These are phyloP conservation scores for Quercus parvula DNA, from an alignment of 306 rosid species.

Conservation along the genomic window DNA sequence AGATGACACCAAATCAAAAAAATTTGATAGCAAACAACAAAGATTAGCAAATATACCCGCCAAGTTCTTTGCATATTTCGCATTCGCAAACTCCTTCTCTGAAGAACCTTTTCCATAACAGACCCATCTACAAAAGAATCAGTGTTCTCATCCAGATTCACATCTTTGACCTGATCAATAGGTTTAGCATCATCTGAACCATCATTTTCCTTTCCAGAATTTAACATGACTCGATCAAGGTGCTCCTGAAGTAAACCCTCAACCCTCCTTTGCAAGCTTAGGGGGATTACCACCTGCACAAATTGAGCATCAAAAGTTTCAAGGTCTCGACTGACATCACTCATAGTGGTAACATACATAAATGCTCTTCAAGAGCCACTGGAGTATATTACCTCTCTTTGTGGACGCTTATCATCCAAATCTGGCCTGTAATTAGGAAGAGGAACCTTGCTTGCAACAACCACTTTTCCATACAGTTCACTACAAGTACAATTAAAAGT, in stretches of 20 bases:
- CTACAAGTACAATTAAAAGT: slow-evolving; percentile 27
- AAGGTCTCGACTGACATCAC: slow-evolving; percentile 13
- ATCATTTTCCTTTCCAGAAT: slow-evolving; percentile 40
- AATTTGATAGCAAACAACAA: not conserved
- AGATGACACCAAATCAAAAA: not conserved
- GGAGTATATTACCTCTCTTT: slow-evolving; percentile 73
- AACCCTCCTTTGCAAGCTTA: slow-evolving; percentile 92
- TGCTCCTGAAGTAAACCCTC: slow-evolving; percentile 89
- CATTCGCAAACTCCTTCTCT: slow-evolving; percentile 83
- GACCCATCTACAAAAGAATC: slow-evolving; percentile 76
- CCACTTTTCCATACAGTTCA: slow-evolving; percentile 84
- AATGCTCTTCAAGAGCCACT: not conserved
- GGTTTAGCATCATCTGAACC: slow-evolving; percentile 36
- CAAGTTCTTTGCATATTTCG: slow-evolving; percentile 94
- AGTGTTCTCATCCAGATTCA: slow-evolving; percentile 42
- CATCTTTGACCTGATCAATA: slow-evolving; percentile 40
- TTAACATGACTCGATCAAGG: slow-evolving; percentile 63
- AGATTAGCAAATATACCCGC: slow-evolving; percentile 50
- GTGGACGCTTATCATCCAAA: slow-evolving; percentile 98
- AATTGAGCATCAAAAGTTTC: slow-evolving; percentile 10
- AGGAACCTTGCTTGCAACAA: slow-evolving; percentile 95
- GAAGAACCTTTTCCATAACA: slow-evolving; percentile 97
- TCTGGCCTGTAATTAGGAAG: slow-evolving; percentile 98
- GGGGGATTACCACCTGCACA: slow-evolving; percentile 73
- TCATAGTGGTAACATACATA: not conserved